Evolutionary conservation across 352 stramenopile genomes (phyloP).

Genomic region (Thalassiosira livingstoniorum): DNA sequence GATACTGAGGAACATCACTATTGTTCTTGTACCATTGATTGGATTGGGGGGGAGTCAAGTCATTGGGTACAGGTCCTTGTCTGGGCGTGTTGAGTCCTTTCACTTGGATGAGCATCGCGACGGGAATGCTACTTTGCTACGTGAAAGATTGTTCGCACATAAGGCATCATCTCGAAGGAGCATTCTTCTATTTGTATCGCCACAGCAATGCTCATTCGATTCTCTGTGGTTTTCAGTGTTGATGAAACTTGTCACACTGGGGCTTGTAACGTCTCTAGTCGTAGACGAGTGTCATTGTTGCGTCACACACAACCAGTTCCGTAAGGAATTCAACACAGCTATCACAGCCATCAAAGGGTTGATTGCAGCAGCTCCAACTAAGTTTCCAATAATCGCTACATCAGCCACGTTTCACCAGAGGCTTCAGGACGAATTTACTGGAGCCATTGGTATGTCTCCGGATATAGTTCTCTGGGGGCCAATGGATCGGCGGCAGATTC

Average conservation of each 20-base stretch:
- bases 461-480: too few relatives aligned
- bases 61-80: background rate
- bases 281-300: background rate
- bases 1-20: background rate
- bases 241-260: background rate
- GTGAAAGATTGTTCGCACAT: background rate
- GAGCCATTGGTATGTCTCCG: too few relatives aligned
- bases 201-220: background rate
- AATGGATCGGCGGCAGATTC: background rate
- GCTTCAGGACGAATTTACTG: too few relatives aligned
- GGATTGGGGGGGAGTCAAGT: slow-evolving; percentile 5
- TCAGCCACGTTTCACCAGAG: background rate
- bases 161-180: background rate
- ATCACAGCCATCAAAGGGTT: background rate
- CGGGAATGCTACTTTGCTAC: background rate
- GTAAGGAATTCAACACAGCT: background rate
- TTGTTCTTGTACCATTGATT: slow-evolving; percentile 2
- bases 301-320: background rate
- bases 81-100: background rate
- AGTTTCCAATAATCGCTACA: background rate
- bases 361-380: background rate
- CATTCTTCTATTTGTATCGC: background rate
- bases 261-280: background rate
- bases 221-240: background rate
- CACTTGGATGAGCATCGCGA: slow-evolving; percentile 4